A percentile compares a stretch with the other conserved stretches of the same genome.
phyloP scores from a whole-genome alignment of 192 early-diverging fungal genomes.

The Geranomyces michiganensis region DNA sequence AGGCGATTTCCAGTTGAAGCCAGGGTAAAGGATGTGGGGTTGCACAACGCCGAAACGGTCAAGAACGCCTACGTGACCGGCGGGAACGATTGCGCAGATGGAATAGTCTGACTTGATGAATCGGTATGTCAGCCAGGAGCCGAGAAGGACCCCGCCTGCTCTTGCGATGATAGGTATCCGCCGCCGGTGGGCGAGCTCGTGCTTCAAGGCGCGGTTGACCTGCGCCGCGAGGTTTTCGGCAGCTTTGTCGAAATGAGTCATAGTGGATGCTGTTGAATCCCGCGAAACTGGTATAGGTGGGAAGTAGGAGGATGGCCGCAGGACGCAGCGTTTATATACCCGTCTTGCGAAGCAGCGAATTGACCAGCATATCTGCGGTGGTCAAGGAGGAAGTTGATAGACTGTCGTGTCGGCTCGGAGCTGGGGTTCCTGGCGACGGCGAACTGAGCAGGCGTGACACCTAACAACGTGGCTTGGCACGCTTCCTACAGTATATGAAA shows the following conservation, averaged over 20 bases:
- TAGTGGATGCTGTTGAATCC: neutral
- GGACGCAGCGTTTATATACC: no score
- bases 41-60: constrained; percentile 17
- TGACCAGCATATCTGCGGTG: no score
- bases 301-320: no score
- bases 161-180: neutral
- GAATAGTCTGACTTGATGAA: neutral
- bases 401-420: no score
- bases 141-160: neutral
- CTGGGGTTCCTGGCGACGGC: no score
- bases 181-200: neutral
- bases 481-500: no score
- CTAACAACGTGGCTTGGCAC: no score
- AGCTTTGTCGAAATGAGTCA: constrained; percentile 27
- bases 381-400: no score
- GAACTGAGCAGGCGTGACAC: no score
- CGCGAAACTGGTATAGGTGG: no score
- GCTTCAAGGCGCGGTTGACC: neutral
- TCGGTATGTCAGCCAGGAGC: constrained; percentile 3
- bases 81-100: constrained; percentile 14
- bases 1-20: constrained; percentile 23
- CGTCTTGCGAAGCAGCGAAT: no score
- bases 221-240: neutral
- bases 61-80: constrained; percentile 25
- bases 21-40: constrained; percentile 3